Evolutionary conservation across 169 alveolate genomes (phyloP).

Genomic region (Theileria orientalis): DNA sequence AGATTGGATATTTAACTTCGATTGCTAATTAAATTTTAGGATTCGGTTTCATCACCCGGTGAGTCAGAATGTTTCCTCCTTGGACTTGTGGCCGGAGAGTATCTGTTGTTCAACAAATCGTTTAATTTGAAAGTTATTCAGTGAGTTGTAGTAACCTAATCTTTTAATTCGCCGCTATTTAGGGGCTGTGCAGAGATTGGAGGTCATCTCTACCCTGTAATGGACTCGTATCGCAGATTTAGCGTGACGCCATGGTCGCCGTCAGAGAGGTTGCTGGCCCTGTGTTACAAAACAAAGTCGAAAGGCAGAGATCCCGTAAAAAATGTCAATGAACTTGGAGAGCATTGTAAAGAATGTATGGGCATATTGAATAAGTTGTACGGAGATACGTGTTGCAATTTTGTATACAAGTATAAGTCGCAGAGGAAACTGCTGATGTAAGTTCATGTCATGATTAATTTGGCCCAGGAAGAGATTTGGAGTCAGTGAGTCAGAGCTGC

Average conservation of each 20-base stretch:
- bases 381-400: conserved; percentile 50
- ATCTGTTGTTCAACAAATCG: conserved; percentile 20
- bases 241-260: conserved; percentile 55
- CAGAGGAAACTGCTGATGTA: background rate
- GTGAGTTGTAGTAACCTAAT: conserved; percentile 2
- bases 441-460: background rate
- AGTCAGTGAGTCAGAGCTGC: conserved; percentile 12
- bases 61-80: background rate
- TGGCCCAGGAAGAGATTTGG: conserved; percentile 4
- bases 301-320: background rate
- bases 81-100: conserved; percentile 49
- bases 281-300: conserved; percentile 13
- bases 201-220: conserved; percentile 45
- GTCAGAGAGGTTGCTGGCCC: conserved; percentile 53
- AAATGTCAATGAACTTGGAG: background rate
- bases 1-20: too few species aligned
- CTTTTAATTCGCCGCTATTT: background rate
- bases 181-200: conserved; percentile 50
- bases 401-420: background rate
- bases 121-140: conserved; percentile 49
- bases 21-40: too few species aligned
- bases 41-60: too few species aligned
- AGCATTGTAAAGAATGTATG: conserved; percentile 18
- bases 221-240: conserved; percentile 17
- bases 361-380: conserved; percentile 18